Conservation (phyloP, 2,329 filamentous ascomycete species). For the Polychaeton citri region DNA sequence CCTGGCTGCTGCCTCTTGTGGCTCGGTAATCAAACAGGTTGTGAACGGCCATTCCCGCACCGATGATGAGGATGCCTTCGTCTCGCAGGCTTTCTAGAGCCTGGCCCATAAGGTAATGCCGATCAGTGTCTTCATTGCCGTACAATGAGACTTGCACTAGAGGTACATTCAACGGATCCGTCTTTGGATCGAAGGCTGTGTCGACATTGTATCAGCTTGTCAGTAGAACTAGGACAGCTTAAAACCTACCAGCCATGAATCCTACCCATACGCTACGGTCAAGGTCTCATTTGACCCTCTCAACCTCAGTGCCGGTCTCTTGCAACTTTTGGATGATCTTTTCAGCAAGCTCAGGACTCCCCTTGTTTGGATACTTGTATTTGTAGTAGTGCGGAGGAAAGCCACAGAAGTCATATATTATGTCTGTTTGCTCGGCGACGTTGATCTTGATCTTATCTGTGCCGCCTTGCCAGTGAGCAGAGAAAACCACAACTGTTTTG, state of each 20-base stretch:
- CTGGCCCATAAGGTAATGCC: conserved; percentile 51
- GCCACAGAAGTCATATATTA: conserved; percentile 60
- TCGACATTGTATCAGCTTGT: neutral
- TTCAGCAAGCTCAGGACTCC: conserved; percentile 43
- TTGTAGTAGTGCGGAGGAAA: conserved; percentile 55
- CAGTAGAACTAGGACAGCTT: too few species aligned
- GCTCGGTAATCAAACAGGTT: conserved; percentile 35
- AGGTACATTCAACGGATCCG: conserved; percentile 28
- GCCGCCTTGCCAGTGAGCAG: conserved; percentile 57
- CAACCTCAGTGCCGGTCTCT: conserved; percentile 43
- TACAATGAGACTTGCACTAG: conserved; percentile 58
- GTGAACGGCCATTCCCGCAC: conserved; percentile 52
- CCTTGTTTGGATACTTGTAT: conserved; percentile 48
- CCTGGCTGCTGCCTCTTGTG: conserved; percentile 3
- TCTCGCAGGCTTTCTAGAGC: conserved; percentile 36
- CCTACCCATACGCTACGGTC: conserved; percentile 61
- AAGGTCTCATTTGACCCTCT: conserved; percentile 46
- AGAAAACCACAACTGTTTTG: conserved; percentile 57
- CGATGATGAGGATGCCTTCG: conserved; percentile 44
- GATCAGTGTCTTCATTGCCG: conserved; percentile 44
- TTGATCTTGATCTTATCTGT: conserved; percentile 46
- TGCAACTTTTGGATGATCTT: conserved; percentile 42
- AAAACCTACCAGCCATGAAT: conserved; percentile 39
- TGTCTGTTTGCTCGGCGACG: conserved; percentile 44
- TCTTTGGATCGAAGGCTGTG: conserved; percentile 15